Base-by-base conservation (phyloP, 179 eudicot genomes). In the Camellia oleifera region DNA sequence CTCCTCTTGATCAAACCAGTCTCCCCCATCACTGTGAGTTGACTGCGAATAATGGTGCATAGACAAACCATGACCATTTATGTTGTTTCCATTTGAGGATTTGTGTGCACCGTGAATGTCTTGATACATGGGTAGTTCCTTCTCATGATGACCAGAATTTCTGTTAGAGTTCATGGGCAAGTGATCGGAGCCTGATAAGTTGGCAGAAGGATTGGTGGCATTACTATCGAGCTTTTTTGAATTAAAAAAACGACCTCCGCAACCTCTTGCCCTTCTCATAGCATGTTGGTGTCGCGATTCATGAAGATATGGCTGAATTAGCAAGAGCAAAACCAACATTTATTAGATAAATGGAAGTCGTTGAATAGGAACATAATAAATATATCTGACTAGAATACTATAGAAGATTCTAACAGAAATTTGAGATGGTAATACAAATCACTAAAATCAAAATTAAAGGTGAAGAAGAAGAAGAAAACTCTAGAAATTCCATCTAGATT, bases 211-310 rank as follows among this genome's bases (percentile, higher is more conserved):
- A 53, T 80, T 74, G 14, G 63, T 48, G 57, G 40, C 32, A 54
- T 82, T 69, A 17, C 50, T 26, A 9, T 65, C 52, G 7, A 7
- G 78, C 62, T 81, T 86, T 64, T 86, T 86, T 1, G 86, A 81
- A 50, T 81, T 83, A 13, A 86, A 86, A 63, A 92, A 92, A 76
- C 97, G 93, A 61, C 97, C 97, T 75, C 97, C 97, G 17, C 88
- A 81, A 7, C 97, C 94, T 78, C 97, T 86, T 76, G 90, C 92
- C 86, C 97, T 86, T 86, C 85, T 91, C 89, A 92, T 72, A 81
- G 97, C 97, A 77, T 92, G 97, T 75, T 86, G 89, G 82, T 92
- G 97, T 5, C 97, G 90, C 67, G 97, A 92, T 81, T 92, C 97
- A 61, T 92, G 97, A 69, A 92, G 88, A 85, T 92, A 92, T 45